phyloP scores from a whole-genome alignment of 495 filamentous ascomycete genomes.

The Xylaria flabelliformis region DNA sequence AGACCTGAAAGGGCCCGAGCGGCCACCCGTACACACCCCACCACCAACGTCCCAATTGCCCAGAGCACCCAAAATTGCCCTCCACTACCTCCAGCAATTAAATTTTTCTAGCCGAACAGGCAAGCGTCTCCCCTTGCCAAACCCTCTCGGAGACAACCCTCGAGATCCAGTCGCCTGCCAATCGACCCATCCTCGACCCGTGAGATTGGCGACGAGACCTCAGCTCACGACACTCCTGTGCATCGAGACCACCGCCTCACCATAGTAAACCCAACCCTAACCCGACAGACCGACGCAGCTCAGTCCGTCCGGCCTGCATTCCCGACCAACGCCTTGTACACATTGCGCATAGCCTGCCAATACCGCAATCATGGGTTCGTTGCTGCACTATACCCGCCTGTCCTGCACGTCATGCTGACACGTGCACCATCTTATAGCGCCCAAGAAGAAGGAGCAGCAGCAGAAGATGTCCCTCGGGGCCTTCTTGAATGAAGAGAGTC shows the following conservation, averaged over 20 bases:
- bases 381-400: conserved; percentile 30
- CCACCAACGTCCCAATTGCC: conserved; percentile 29
- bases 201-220: conserved; percentile 28
- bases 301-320: conserved; percentile 30
- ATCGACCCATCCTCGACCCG: conserved; percentile 17
- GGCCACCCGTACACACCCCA: conserved; percentile 23
- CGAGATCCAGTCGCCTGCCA: conserved; percentile 28
- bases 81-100: conserved; percentile 27
- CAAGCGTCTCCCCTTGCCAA: conserved; percentile 31
- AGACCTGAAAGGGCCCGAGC: conserved; percentile 22
- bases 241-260: conserved; percentile 9
- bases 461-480: conserved; percentile 89
- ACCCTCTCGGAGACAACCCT: conserved; percentile 23
- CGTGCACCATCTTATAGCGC: conserved; percentile 61
- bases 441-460: conserved; percentile 81
- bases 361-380: conserved; percentile 90
- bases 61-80: conserved; percentile 25
- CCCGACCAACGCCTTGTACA: conserved; percentile 41
- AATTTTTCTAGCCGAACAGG: conserved; percentile 30
- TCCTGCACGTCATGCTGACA: conserved; percentile 30
- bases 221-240: not conserved
- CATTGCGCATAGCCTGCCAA: conserved; percentile 51
- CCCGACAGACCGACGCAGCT: conserved; percentile 25
- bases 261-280: not conserved
- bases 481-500: conserved; percentile 89